Base-by-base conservation (phyloP, 805 yeast species). In the Wickerhamomyces ciferrii region DNA sequence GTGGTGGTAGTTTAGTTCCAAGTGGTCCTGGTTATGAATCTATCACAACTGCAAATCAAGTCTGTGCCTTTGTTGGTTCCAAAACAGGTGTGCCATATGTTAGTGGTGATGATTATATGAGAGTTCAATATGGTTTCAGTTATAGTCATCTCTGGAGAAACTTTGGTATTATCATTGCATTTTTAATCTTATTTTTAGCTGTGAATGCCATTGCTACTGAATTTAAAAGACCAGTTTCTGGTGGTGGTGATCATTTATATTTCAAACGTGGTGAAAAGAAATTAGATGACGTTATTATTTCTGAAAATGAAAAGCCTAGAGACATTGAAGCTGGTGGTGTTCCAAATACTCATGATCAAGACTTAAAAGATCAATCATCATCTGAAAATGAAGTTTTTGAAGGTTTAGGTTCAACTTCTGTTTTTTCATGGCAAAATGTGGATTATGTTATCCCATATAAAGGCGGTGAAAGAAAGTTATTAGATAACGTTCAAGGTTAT, bases 101-200 rank as follows among this genome's bases (percentile, higher is more conserved):
- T 41, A 56, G 62, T 29, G 96, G 96, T 54, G 78, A 81, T 52
- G 64, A 61, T 32, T 87, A 84, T 57, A 52, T 87, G 46, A 50
- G 51, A 5, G 55, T 55, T 3, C 61, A 80, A 9, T 87, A 63
- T 63, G 59, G 63, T 38, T 88, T 83, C 68, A 59, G 59, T 19
- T 79, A 73, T 56, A 51, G 63, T 19, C 87, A 88, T 63, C 73
- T 76, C 43, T 88, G 96, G 96, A 80, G 96, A 69, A 85, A 88
- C 62, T 72, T 84, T 47, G 96, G 90, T 58, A 78, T 84, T 48
- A 48, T 77, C 48, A 60, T 81, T 58, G 87, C 74, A 2, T 83
- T 72, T 54, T 62, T 66, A 24, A 48, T 80, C 31, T 71, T 81
- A 58, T 82, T 84, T 65, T 68, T 81, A 47, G 55, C 53, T 41